Base-by-base conservation (phyloP, 805 yeast species). In the Barnettozyma salicaria region DNA sequence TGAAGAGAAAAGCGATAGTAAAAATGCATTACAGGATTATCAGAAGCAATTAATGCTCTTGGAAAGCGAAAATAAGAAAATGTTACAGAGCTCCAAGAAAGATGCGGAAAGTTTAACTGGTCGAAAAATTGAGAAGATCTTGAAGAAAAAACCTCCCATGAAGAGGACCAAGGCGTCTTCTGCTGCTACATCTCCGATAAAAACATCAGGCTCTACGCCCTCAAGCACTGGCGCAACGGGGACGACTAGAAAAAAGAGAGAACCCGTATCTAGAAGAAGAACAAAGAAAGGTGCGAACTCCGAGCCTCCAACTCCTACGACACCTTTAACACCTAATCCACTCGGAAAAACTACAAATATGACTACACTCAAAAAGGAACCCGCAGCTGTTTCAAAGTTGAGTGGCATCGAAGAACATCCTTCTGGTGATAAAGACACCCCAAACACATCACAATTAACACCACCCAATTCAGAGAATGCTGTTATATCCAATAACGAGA, bases 41-140 rank as follows among this genome's bases (percentile, higher is more conserved):
- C 94, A 85, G 56, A 78, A 76, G 67, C 90, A 84, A 58, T 63
- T 84, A 47, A 72, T 82, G 72, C 55, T 80, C 37, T 61, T 86
- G 52, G 95, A 85, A 50, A 74, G 74, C 45, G 89, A 83, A 55
- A 85, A 82, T 58, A 79, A 80, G 54, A 76, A 75, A 55, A 68
- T 84, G 37, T 62, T 82, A 34, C 78, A 73, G 48, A 71, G 67
- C 36, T 76, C 76, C 26, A 63, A 59, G 43, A 64, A 59, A 22
- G 60, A 53, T n/a, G 9, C 30, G 16, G 32, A 12, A 17, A 25
- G 40, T 32, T 36, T 39, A 20, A 23, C 14, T 7, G 49, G 39
- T 8, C 43, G 40, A 14, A 26, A 32, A 10, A 30, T 34, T 7
- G 24, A 37, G 17, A 21, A 28, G 27, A 29, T 40, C 11, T 14